These are phyloP conservation scores for Prunus davidiana DNA, from an alignment of 306 rosid species.

Conservation along the genomic window DNA sequence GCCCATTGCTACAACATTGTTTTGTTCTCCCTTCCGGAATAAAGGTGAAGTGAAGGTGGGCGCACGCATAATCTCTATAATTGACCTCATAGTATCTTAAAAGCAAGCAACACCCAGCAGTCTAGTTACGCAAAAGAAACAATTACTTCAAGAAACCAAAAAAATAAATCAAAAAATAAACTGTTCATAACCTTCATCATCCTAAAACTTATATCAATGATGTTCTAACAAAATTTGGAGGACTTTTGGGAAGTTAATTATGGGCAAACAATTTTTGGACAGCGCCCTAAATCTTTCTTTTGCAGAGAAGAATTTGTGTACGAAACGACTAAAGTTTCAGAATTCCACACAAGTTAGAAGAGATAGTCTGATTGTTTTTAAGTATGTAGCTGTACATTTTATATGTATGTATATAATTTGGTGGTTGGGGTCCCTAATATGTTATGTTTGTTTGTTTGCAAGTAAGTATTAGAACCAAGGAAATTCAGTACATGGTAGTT, in stretches of 20 bases:
- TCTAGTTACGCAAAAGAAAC: not conserved
- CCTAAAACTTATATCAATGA: not conserved
- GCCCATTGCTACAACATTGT: not conserved
- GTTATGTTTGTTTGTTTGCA: slow-evolving; percentile 1
- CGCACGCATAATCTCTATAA: not conserved
- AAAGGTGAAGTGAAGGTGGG: not conserved
- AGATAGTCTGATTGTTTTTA: not conserved
- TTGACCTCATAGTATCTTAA: not conserved
- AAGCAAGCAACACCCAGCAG: not conserved
- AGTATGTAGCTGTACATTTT: not conserved
- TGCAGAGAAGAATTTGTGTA: not conserved
- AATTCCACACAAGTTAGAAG: not conserved
- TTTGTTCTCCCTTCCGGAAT: not conserved
- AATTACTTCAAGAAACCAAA: not conserved
- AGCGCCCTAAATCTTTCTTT: not conserved
- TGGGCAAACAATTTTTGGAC: not conserved
- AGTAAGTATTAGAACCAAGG: not conserved
- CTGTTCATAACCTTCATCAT: not conserved
- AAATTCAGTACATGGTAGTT: slow-evolving; percentile 43
- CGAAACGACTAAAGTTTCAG: not conserved
- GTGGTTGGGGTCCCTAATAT: slow-evolving; percentile 30
- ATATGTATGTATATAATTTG: not conserved
- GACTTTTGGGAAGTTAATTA: not conserved
- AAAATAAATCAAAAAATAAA: not conserved
- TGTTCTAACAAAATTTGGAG: not conserved